Evolutionary conservation across 75 land plant species (phyloP).

Genomic region (Pseudotsuga menziesii): DNA sequence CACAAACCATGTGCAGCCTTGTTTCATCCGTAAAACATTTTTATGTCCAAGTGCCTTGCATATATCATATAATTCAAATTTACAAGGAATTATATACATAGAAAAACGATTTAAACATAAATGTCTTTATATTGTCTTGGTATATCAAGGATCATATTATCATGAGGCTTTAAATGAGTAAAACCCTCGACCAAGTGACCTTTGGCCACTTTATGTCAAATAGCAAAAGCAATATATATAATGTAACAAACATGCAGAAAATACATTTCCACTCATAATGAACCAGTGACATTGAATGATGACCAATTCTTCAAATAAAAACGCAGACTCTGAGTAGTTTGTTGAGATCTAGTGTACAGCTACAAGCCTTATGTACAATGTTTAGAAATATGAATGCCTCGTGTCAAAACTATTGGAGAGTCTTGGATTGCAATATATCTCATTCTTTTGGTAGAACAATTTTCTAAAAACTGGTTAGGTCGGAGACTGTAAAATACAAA

Average conservation of each 20-base stretch:
- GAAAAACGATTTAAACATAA: too few species aligned
- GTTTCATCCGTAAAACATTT: too few species aligned
- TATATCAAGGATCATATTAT: background rate
- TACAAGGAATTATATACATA: too few species aligned
- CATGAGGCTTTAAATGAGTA: background rate
- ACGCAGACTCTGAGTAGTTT: too few species aligned
- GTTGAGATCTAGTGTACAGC: background rate
- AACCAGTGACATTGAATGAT: background rate
- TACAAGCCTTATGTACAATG: conserved; percentile 8
- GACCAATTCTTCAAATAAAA: background rate
- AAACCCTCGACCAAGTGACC: background rate
- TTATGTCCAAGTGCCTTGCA: too few species aligned
- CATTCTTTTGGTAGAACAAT: too few species aligned
- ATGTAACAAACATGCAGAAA: background rate
- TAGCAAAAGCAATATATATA: conserved; percentile 3
- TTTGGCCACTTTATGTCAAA: background rate
- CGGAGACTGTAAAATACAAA: too few species aligned
- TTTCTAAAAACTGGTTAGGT: too few species aligned
- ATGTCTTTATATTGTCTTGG: too few species aligned
- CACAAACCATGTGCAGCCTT: too few species aligned
- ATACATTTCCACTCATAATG: conserved; percentile 1
- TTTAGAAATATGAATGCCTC: background rate
- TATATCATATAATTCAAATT: too few species aligned
- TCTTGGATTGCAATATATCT: too few species aligned
- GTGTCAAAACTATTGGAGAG: conserved; percentile 1